Evolutionary conservation across 176 grass and related monocot species (phyloP), one percentile per base, ranked within the genome.

Genomic region (Paspalum vaginatum): DNA sequence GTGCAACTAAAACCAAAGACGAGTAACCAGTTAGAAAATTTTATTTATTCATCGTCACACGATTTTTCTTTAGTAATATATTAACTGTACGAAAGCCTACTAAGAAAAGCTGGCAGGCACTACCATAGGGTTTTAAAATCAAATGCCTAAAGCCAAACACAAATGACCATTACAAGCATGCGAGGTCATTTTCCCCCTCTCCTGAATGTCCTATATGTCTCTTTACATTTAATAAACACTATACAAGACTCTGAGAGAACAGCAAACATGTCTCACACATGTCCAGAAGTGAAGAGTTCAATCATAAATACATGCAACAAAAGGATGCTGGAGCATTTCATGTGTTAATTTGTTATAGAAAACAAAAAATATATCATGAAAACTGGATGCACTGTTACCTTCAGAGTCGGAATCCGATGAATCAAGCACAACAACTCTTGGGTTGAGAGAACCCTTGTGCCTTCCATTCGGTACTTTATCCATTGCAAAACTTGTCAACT

Each of bases 351-450:
- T 26, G 9, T 78, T 17, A 50, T 42, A 44, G 11, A 55, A 52
- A 25, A 10, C 7, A 76, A 32, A 78, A 70, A 65, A 26, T 47
- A 17, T 43, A 72, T 54, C 21, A 65, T 65, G 50, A 44, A 79
- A 69, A 38, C 14, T 5, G 50, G 66, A 66, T 69, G 16, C 17
- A 41, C 7, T 20, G 22, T 65, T 87, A 97, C 94, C 91, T 89
- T 97, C 91, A 81, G 81, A 83, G 25, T 40, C 70, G 11, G 85
- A 92, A 58, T 89, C 91, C 18, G 84, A 87, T 43, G 42, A 43
- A 43, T 43, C 42, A 68, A 97, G 56, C 24, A 68, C 22, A 53
- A 91, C 61, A 87, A 82, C 43, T 70, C 78, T 79, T 15, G 41
- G 7, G n/a, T 82, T 75, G 37, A 7, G 12, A 57, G 69, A 65